Evolutionary conservation across 305 asterid species (phyloP), one percentile per base, ranked within the genome.

Genomic region (Solanum chacoense): DNA sequence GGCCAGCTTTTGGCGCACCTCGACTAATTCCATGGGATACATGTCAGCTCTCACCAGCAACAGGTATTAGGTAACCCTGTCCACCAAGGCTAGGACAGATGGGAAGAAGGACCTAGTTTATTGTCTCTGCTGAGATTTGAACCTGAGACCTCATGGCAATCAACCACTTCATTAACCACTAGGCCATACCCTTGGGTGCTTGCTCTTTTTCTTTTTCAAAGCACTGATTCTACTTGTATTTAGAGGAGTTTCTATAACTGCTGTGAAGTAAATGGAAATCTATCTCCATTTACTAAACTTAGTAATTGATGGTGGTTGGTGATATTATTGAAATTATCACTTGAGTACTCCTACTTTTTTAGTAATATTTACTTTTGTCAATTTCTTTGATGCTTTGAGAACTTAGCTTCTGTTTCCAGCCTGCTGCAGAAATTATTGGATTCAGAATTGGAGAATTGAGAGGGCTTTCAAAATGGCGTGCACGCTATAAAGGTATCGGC

Each of bases 391-490:
- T 73, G 67, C 71, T 83, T 59, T 67, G 76, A 73, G 37, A 35
- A 35, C 63, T 50, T 91, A 90, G 85, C 90, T 91, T 76, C 90
- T 89, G 74, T 93, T 93, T 89, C 92, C 96, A 97, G 99, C 98
- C 99, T 91, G 98, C 99, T 91, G 98, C 98, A 89, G 99, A 97
- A 94, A 97, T 95, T 81, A 93, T 97, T 90, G 98, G 94, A 77
- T 97, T 97, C 88, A 94, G 98, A 91, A 89, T 97, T 93, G 99
- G 99, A 93, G 99, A 96, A 90, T 93, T 97, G 42, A 93, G 97
- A 92, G 98, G 98, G 83, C 98, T 96, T 92, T 96, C 98, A 90
- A 97, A 91, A 92, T 97, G 99, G 99, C 98, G 98, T 86, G 95
- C 98, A 90, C 98, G 98, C 75, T 97, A 80, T 94, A 91, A 72